A percentile compares a stretch with the other conserved stretches of the same genome.
Evolutionary conservation across 2,329 filamentous ascomycete species (phyloP).

Genomic region (Colletotrichum trifolii): DNA sequence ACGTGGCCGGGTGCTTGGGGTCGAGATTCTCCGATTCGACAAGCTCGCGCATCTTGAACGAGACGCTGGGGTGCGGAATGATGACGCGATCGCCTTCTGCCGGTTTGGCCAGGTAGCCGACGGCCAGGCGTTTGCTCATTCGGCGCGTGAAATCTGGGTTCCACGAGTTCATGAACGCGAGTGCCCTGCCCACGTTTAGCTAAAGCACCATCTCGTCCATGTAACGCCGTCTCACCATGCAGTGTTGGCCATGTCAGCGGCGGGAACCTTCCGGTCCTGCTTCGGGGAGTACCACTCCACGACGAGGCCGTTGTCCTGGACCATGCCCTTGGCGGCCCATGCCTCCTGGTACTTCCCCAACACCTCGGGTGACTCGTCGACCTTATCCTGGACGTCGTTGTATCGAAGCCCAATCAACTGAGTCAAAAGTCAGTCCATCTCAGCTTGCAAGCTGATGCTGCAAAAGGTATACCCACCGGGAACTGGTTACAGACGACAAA

Average conservation of each 20-base stretch:
- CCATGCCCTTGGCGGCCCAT: constrained; percentile 45
- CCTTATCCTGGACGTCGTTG: constrained; percentile 7
- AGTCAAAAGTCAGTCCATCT: accelerated
- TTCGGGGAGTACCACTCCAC: constrained; percentile 32
- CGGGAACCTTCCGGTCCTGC: not conserved
- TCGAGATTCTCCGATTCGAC: not conserved
- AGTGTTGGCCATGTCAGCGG: not conserved
- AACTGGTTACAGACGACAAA: constrained; percentile 57
- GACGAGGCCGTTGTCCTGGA: constrained; percentile 42
- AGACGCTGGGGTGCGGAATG: not conserved
- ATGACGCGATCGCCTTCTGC: not conserved
- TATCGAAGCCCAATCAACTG: constrained; percentile 9
- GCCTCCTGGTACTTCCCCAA: constrained; percentile 51
- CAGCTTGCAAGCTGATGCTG: not conserved
- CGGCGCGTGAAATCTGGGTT: constrained; percentile 43
- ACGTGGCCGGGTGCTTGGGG: constrained; percentile 12
- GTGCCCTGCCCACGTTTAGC: constrained; percentile 31
- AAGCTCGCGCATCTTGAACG: constrained; percentile 7
- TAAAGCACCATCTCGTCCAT: too few species aligned
- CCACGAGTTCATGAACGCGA: constrained; percentile 51
- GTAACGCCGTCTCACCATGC: not conserved
- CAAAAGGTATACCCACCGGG: constrained; percentile 45
- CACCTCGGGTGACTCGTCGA: constrained; percentile 38
- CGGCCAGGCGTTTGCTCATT: not conserved
- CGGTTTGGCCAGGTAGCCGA: not conserved